Evolutionary conservation across 2,329 filamentous ascomycete species (phyloP).

Genomic region (Verticillium klebahnii): DNA sequence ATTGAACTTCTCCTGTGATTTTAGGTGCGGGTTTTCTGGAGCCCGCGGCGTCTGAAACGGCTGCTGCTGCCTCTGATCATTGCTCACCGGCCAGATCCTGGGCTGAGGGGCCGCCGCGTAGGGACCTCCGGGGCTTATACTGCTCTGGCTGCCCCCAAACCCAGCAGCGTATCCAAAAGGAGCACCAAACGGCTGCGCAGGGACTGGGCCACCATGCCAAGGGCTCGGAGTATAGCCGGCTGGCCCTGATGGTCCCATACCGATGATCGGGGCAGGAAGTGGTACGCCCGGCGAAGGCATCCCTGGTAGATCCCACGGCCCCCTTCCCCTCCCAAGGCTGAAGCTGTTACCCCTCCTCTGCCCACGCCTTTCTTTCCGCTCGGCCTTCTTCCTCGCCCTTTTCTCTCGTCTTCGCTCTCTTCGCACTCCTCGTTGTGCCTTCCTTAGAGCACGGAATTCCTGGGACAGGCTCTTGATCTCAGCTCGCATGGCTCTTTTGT

Average conservation of each 20-base stretch:
- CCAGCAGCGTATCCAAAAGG: background rate
- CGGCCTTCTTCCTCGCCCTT: slow-evolving; percentile 21
- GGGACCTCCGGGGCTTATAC: background rate
- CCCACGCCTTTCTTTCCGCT: slow-evolving; percentile 25
- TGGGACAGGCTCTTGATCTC: slow-evolving; percentile 40
- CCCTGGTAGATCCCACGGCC: slow-evolving; percentile 4
- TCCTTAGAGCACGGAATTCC: slow-evolving; percentile 33
- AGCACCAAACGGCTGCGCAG: background rate
- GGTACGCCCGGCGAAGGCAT: slow-evolving; percentile 1
- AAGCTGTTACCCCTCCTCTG: slow-evolving; percentile 23
- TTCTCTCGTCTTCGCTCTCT: slow-evolving; percentile 25
- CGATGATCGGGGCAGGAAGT: background rate
- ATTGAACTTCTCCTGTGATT: slow-evolving; percentile 6
- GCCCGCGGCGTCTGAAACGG: background rate
- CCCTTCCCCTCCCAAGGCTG: slow-evolving; percentile 2
- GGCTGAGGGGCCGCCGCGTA: background rate
- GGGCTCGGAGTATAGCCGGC: background rate
- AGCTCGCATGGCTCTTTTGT: slow-evolving; percentile 31
- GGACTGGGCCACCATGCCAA: background rate
- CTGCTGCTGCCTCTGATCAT: background rate
- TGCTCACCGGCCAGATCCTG: background rate
- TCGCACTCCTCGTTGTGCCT: slow-evolving; percentile 22
- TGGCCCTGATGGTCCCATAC: background rate
- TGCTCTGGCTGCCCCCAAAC: background rate
- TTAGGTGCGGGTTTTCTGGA: background rate